A percentile compares a stretch with the other conserved stretches of the same genome.
Evolutionary conservation across 2,329 filamentous ascomycete genomes (phyloP).

Genomic region (Trichoderma semiorbis): DNA sequence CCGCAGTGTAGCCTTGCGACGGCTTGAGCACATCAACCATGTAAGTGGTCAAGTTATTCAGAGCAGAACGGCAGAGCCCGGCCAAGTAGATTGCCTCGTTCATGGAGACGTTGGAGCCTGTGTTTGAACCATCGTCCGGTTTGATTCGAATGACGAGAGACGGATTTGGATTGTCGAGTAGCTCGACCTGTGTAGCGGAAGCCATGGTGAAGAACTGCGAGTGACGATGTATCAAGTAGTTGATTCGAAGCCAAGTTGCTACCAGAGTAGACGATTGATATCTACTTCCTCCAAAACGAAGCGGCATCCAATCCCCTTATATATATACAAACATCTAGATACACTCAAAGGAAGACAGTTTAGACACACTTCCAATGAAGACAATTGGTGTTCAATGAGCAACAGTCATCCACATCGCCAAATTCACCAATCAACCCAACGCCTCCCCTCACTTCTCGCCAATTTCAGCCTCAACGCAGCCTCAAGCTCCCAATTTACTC

Average conservation of each 20-base stretch:
- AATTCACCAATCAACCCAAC: background rate
- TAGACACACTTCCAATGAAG: background rate
- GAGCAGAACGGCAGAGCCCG: conserved; percentile 28
- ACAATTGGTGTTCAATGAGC: background rate
- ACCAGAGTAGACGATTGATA: background rate
- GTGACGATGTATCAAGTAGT: background rate
- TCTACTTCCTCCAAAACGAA: background rate
- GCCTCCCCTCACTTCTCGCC: background rate
- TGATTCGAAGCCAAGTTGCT: background rate
- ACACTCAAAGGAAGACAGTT: background rate
- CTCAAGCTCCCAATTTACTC: background rate
- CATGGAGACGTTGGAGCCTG: conserved; percentile 12
- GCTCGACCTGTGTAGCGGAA: conserved; percentile 32
- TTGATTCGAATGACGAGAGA: conserved; percentile 20
- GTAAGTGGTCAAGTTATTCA: conserved; percentile 27
- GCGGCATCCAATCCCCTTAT: background rate
- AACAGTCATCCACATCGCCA: background rate
- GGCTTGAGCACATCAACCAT: conserved; percentile 32
- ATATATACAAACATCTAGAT: background rate
- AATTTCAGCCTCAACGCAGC: background rate
- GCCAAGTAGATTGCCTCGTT: conserved; percentile 29
- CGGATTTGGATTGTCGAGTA: conserved; percentile 20
- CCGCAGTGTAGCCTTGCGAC: conserved; percentile 30
- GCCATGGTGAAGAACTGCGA: conserved; percentile 26
- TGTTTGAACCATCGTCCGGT: background rate